Evolutionary conservation across 2,329 filamentous ascomycete genomes (phyloP), one percentile per base, ranked within the genome.

Genomic region (Mollisia scopiformis): DNA sequence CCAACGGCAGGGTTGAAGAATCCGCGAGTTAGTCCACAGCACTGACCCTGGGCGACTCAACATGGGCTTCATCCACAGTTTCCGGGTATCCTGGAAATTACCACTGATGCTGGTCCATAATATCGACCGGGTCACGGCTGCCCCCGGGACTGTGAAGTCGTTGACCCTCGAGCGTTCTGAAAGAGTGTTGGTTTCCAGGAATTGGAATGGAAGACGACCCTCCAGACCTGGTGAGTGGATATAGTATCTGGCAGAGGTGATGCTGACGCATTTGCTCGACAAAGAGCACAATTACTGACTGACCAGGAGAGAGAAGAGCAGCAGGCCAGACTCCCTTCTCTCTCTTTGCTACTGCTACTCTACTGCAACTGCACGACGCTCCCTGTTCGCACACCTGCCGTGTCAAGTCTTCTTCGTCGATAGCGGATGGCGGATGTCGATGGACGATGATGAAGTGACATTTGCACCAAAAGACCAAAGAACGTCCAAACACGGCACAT

Each of bases 361-460:
- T 3, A 41, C 37, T 41, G n/a, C 14, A 16, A 43, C 39, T 43
- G 43, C 43, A 47, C 43, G 23, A 47, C 43, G 23, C 43, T 47
- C 43, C 43, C 43, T 47, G 43, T 16, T 47, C 43, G 23, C 43
- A 47, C 43, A 47, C 43, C 43, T 27, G 43, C 43, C 43, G 43
- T 47, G 43, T 47, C 43, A 47, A n/a, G 23, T 27, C 10, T 16
- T 13, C n/a, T 11, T 8, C 43, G 21, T 21, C 39, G 39, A n/a
- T n/a, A n/a, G n/a, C n/a, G n/a, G n/a, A n/a, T n/a, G n/a, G n/a
- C n/a, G n/a, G n/a, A n/a, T n/a, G 21, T 19, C 37, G 37, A 41
- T 10, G 37, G 19, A n/a, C 37, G 14, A 19, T 21, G 37, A n/a
- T n/a, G n/a, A n/a, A n/a, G n/a, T n/a, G n/a, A n/a, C n/a, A n/a